Conservation (phyloP, 139 green algal genomes). For the Haematococcus sp. region DNA sequence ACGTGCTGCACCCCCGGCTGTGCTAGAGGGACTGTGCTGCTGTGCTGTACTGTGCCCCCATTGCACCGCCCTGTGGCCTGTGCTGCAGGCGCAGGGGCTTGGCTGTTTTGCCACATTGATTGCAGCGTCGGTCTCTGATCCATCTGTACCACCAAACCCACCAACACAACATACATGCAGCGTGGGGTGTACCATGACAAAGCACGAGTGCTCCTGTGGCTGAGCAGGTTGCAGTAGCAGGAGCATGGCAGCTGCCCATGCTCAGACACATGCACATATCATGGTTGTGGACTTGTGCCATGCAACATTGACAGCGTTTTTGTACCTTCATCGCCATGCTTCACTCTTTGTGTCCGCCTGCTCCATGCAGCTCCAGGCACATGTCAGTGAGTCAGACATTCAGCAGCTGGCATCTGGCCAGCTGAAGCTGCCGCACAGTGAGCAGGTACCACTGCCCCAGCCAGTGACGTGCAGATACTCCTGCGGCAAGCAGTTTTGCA, state of each 20-base stretch:
- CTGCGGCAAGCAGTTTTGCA: constrained; percentile 58
- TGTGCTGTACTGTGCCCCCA: too few species aligned
- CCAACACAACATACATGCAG: too few species aligned
- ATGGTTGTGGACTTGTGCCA: neutral
- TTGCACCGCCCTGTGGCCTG: neutral
- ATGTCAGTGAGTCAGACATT: constrained; percentile 2
- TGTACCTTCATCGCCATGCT: neutral
- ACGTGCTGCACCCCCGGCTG: too few species aligned
- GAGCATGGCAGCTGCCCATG: too few species aligned
- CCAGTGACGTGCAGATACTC: constrained; percentile 33
- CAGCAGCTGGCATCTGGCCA: neutral
- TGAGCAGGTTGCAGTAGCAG: too few species aligned
- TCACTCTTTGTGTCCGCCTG: neutral
- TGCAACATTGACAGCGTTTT: neutral
- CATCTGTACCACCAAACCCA: too few species aligned
- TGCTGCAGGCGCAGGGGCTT: too few species aligned
- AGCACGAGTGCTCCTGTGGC: too few species aligned
- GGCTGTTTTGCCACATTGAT: too few species aligned
- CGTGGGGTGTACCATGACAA: too few species aligned
- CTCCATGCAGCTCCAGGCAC: constrained; percentile 2
- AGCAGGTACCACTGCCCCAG: neutral
- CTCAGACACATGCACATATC: neutral
- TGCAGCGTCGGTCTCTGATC: too few species aligned
- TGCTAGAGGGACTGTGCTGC: too few species aligned
- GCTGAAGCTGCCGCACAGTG: constrained; percentile 1